Evolutionary conservation across 768 basidiomycete genomes (phyloP).

Genomic region (Termitomyces sp.): DNA sequence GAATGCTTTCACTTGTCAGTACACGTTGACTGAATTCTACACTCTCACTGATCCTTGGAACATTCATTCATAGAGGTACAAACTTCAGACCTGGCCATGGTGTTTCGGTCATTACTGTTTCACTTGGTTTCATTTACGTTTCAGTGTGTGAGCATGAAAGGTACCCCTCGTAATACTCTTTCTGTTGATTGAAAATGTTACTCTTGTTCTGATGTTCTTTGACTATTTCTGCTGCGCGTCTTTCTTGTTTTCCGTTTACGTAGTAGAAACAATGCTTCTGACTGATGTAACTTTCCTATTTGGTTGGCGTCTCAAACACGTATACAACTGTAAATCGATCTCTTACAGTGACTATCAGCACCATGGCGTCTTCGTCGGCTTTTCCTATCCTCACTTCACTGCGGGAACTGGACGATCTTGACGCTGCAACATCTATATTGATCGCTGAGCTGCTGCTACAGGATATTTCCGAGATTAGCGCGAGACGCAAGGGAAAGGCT

Average conservation of each 20-base stretch:
- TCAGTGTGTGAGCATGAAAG: background rate
- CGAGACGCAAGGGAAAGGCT: constrained; percentile 16
- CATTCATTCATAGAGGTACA: background rate
- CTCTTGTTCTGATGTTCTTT: background rate
- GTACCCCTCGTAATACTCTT: background rate
- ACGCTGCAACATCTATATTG: constrained; percentile 7
- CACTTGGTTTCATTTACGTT: background rate
- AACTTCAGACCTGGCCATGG: background rate
- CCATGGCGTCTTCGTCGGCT: constrained; percentile 5
- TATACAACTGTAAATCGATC: background rate
- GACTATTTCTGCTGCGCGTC: background rate
- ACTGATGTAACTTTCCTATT: background rate
- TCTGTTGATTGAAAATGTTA: background rate
- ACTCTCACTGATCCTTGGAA: background rate
- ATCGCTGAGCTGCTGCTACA: constrained; percentile 7
- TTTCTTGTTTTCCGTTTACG: background rate
- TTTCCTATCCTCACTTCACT: background rate
- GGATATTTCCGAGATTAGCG: constrained; percentile 10
- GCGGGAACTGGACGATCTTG: constrained; percentile 1
- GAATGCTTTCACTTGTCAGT: background rate
- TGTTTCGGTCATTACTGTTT: background rate
- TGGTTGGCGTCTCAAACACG: background rate
- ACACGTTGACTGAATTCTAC: background rate
- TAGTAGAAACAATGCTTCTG: background rate
- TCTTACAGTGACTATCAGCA: background rate